A percentile compares a stretch with the other conserved stretches of the same genome.
These are phyloP conservation scores for Eucommia ulmoides DNA, from an alignment of 257 asterid genomes.

Conservation along the genomic window DNA sequence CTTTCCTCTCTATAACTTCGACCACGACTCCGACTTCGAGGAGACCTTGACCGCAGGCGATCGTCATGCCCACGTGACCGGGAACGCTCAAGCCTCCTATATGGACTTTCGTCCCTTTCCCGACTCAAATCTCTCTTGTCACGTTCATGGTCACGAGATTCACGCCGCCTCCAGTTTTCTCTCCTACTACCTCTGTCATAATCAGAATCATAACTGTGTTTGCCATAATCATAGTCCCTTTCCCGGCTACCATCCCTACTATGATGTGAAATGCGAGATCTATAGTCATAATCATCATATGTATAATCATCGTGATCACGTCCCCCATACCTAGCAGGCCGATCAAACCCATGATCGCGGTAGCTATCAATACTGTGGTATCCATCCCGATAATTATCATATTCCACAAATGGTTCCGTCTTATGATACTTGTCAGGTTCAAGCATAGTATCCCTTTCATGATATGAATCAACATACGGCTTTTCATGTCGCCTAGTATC, in stretches of 20 bases:
- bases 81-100: constrained; percentile 50
- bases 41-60: constrained; percentile 77
- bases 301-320: constrained; percentile 73
- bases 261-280: constrained; percentile 48
- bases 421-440: constrained; percentile 28
- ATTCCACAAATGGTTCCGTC: constrained; percentile 18
- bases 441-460: constrained; percentile 18
- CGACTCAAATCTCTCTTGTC: constrained; percentile 68
- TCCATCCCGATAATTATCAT: constrained; percentile 15
- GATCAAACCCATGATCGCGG: constrained; percentile 37
- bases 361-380: constrained; percentile 24
- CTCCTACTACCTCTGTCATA: constrained; percentile 70
- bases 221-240: constrained; percentile 66
- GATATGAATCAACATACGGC: constrained; percentile 44
- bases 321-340: constrained; percentile 75
- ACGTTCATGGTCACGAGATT: constrained; percentile 75
- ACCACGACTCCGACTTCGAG: constrained; percentile 68
- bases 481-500: constrained; percentile 77
- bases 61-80: constrained; percentile 79
- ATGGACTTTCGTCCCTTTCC: constrained; percentile 74
- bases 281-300: constrained; percentile 80
- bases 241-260: constrained; percentile 78
- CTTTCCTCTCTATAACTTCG: constrained; percentile 83
- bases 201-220: constrained; percentile 85
- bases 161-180: constrained; percentile 76